Evolutionary conservation across 2,329 filamentous ascomycete genomes (phyloP).

Genomic region (Leptosphaerulina australis): DNA sequence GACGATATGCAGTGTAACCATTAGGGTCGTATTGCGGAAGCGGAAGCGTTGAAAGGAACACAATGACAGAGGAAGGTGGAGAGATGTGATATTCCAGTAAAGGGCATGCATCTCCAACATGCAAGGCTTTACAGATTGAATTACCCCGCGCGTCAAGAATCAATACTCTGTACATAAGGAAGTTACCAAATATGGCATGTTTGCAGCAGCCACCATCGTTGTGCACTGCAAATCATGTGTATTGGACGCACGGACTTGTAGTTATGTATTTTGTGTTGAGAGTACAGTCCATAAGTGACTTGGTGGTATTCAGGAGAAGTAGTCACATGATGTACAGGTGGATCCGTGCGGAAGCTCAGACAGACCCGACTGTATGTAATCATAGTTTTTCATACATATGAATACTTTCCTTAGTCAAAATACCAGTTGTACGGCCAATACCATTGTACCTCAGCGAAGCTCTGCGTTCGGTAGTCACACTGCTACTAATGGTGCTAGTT

Average conservation of each 20-base stretch:
- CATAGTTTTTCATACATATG: too few relatives aligned
- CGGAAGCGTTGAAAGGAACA: constrained; percentile 11
- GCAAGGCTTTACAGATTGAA: constrained; percentile 7
- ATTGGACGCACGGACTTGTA: background rate
- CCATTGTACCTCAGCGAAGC: too few relatives aligned
- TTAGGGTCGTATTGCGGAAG: constrained; percentile 2
- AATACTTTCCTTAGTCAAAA: too few relatives aligned
- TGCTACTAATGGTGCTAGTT: too few relatives aligned
- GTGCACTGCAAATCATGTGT: constrained; percentile 6
- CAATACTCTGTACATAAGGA: background rate
- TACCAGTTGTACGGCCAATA: too few relatives aligned
- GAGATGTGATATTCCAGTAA: constrained; percentile 7
- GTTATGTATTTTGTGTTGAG: too few relatives aligned
- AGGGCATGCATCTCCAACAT: constrained; percentile 4
- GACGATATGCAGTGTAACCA: constrained; percentile 12
- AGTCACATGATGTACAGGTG: too few relatives aligned
- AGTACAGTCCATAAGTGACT: too few relatives aligned
- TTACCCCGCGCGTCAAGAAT: constrained; percentile 5
- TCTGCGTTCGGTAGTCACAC: too few relatives aligned
- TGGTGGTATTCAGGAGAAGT: too few relatives aligned
- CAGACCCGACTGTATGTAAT: too few relatives aligned
- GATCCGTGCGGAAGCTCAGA: too few relatives aligned
- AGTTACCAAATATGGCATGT: constrained; percentile 12
- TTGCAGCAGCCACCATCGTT: constrained; percentile 1
- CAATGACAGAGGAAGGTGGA: constrained; percentile 14